Conservation (phyloP, 2,329 filamentous ascomycete genomes). For the Hymenoscyphus occultus region DNA sequence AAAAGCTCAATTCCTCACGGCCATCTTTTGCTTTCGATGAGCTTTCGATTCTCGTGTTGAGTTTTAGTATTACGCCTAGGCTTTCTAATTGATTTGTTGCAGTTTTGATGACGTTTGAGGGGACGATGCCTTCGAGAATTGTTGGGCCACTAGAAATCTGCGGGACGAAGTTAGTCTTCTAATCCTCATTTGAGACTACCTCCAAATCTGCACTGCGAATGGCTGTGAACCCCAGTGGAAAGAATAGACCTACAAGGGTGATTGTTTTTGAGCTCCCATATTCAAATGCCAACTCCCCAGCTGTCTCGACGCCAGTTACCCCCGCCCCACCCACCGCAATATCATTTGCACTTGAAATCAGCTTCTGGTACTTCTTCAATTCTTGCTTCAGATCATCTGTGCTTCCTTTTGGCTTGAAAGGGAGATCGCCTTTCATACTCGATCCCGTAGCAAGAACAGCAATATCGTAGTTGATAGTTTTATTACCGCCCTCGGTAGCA, state of each 20-base stretch:
- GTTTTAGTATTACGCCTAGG: constrained; percentile 50
- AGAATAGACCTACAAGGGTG: constrained; percentile 23
- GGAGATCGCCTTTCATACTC: constrained; percentile 42
- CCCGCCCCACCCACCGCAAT: constrained; percentile 38
- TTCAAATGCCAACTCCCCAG: constrained; percentile 30
- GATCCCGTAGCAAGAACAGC: constrained; percentile 56
- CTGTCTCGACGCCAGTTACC: constrained; percentile 37
- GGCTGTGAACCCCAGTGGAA: neutral
- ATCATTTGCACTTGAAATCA: constrained; percentile 27
- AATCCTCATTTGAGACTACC: neutral
- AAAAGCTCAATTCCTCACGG: constrained; percentile 49
- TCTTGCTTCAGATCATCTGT: constrained; percentile 35
- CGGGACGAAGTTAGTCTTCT: neutral
- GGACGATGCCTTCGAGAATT: constrained; percentile 25
- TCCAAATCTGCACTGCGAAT: neutral
- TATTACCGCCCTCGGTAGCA: constrained; percentile 35
- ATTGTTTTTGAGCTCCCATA: constrained; percentile 33
- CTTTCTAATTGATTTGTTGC: constrained; percentile 45
- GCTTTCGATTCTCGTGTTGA: constrained; percentile 42
- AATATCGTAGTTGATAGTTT: constrained; percentile 46
- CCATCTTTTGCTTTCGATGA: constrained; percentile 41
- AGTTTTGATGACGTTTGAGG: constrained; percentile 25
- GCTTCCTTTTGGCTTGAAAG: constrained; percentile 48
- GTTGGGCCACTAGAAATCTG: constrained; percentile 36
- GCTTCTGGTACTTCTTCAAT: constrained; percentile 28